A percentile compares a stretch with the other conserved stretches of the same genome.
These are phyloP conservation scores for Entomortierella chlamydospora DNA, from an alignment of 192 early-diverging fungal genomes.

Conservation along the genomic window DNA sequence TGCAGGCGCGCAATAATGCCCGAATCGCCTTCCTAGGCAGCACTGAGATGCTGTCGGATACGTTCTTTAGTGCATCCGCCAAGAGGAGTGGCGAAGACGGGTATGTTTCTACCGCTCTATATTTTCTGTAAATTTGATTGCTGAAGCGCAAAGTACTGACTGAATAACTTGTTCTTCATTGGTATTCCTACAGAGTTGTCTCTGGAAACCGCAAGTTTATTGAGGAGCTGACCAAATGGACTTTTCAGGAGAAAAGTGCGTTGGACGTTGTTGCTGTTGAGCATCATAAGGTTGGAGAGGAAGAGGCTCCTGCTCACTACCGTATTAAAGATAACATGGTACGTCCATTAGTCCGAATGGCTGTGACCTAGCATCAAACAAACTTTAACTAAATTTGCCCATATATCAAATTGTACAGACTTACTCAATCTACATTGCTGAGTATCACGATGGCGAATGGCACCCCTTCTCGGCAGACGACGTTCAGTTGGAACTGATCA, in stretches of 20 bases:
- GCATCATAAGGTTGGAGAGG: slow-evolving; percentile 77
- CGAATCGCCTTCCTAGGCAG: slow-evolving; percentile 88
- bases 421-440: slow-evolving; percentile 83
- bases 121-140: too few relatives aligned
- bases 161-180: neutral
- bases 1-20: slow-evolving; percentile 93
- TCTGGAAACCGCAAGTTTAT: slow-evolving; percentile 83
- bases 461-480: slow-evolving; percentile 82
- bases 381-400: neutral
- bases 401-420: slow-evolving; percentile 56
- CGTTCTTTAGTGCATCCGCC: slow-evolving; percentile 53
- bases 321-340: slow-evolving; percentile 94
- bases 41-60: slow-evolving; percentile 85
- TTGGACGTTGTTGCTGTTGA: slow-evolving; percentile 73
- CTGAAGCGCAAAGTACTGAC: neutral
- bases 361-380: too few relatives aligned
- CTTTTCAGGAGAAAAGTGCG: slow-evolving; percentile 91
- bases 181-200: slow-evolving; percentile 12
- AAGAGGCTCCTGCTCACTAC: slow-evolving; percentile 80
- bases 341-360: slow-evolving; percentile 39
- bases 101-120: slow-evolving; percentile 9
- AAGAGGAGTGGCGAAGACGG: slow-evolving; percentile 28
- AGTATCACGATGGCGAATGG: slow-evolving; percentile 85
- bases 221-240: slow-evolving; percentile 85
- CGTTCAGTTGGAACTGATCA: slow-evolving; percentile 93